phyloP scores from a whole-genome alignment of 2,329 filamentous ascomycete genomes.

The Myotisia sp. region DNA sequence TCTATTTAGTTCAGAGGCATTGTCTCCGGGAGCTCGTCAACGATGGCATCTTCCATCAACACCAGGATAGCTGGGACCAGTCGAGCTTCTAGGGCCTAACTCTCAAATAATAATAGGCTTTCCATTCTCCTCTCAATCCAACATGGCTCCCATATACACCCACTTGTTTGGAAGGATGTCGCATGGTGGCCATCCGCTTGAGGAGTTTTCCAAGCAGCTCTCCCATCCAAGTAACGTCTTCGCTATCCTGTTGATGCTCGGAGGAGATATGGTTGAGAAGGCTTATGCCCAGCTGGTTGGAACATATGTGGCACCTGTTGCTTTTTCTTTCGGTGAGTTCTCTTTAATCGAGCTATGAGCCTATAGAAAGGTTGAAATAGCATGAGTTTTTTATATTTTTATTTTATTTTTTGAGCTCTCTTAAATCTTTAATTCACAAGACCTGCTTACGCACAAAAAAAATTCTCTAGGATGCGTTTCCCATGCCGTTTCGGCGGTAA shows the following conservation, averaged over 20 bases:
- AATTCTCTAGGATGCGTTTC: constrained; percentile 22
- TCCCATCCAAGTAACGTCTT: constrained; percentile 2
- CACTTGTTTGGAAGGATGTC: constrained; percentile 1
- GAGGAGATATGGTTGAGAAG: constrained; percentile 20
- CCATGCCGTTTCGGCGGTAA: constrained; percentile 21
- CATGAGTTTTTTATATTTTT: too few relatives aligned
- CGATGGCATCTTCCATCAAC: too few relatives aligned
- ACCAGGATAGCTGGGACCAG: too few relatives aligned
- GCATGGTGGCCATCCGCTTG: background rate
- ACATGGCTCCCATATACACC: background rate
- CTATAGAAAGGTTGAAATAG: too few relatives aligned
- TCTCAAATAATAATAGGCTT: too few relatives aligned
- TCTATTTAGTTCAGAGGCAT: too few relatives aligned
- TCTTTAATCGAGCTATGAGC: too few relatives aligned
- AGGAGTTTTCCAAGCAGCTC: constrained; percentile 1
- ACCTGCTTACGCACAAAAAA: too few relatives aligned
- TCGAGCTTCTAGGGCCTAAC: too few relatives aligned
- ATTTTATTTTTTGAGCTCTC: too few relatives aligned
- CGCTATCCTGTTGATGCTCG: constrained; percentile 4
- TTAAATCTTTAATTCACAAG: too few relatives aligned
- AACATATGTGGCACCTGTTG: constrained; percentile 1
- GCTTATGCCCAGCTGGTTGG: constrained; percentile 23
- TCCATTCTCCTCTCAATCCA: background rate
- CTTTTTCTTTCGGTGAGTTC: constrained; percentile 5
- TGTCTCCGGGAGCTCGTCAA: too few relatives aligned